Conservation (phyloP, 1,284 basidiomycete genomes). For the Trichosporon ovoides region DNA sequence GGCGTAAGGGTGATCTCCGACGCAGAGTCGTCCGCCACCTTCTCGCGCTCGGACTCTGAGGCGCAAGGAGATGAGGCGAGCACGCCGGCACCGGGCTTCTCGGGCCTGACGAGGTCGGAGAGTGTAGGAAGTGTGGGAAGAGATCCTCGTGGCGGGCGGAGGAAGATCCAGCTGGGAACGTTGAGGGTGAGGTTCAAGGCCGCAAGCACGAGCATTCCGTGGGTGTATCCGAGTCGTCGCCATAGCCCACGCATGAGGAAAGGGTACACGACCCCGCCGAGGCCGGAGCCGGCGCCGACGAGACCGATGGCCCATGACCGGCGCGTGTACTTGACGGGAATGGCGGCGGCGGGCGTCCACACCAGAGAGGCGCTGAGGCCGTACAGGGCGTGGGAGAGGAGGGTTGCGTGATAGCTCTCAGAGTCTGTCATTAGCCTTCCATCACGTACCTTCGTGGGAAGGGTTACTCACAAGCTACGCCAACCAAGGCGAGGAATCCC, state of each 20-base stretch:
- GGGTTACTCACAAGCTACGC: constrained; percentile 29
- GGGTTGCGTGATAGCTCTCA: constrained; percentile 42
- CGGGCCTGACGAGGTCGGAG: neutral
- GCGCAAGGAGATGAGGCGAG: neutral
- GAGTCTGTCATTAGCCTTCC: constrained; percentile 27
- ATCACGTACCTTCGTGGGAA: too few species aligned
- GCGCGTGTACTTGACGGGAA: constrained; percentile 41
- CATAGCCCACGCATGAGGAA: constrained; percentile 28
- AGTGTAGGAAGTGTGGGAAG: neutral
- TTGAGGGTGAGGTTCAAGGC: constrained; percentile 23
- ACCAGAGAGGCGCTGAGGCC: constrained; percentile 36
- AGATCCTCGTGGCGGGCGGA: constrained; percentile 11
- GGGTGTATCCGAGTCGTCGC: constrained; percentile 6
- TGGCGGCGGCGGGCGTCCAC: constrained; percentile 40
- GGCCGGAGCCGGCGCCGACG: constrained; percentile 42
- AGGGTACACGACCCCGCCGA: constrained; percentile 43
- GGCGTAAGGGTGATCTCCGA: neutral
- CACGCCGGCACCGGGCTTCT: neutral
- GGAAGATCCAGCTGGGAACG: constrained; percentile 22
- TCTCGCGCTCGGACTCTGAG: neutral
- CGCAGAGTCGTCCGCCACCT: neutral
- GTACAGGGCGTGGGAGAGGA: constrained; percentile 39
- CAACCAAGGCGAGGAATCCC: constrained; percentile 18
- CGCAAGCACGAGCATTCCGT: constrained; percentile 25
- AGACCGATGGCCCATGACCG: constrained; percentile 42